These are phyloP conservation scores for Penicillium sp. DNA, from an alignment of 2,329 filamentous ascomycete species.

Conservation along the genomic window DNA sequence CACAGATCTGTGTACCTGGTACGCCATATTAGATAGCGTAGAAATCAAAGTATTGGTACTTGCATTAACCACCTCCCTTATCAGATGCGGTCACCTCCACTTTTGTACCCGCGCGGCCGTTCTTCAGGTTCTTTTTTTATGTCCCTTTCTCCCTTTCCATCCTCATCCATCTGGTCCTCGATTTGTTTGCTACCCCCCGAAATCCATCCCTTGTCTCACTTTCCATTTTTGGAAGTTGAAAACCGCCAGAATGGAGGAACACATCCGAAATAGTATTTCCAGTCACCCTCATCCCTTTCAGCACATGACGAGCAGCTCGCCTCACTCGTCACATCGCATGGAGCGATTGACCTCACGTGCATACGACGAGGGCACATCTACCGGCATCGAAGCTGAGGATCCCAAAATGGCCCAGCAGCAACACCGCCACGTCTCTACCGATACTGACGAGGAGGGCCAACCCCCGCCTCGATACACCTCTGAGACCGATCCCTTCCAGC, in stretches of 20 bases:
- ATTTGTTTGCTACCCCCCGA: background rate
- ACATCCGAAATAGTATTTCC: conserved; percentile 25
- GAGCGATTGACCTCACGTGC: conserved; percentile 19
- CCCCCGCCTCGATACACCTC: conserved; percentile 51
- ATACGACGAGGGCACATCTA: conserved; percentile 35
- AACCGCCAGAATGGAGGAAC: conserved; percentile 22
- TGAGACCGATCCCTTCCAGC: conserved; percentile 73
- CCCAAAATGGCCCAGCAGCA: conserved; percentile 13
- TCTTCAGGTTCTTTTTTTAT: background rate
- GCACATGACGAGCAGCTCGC: conserved; percentile 18
- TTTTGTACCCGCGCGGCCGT: background rate
- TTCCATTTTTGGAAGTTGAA: conserved; percentile 2
- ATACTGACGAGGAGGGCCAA: conserved; percentile 44
- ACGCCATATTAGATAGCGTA: too few species aligned
- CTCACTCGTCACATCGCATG: conserved; percentile 15
- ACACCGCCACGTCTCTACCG: conserved; percentile 22
- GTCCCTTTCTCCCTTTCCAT: background rate
- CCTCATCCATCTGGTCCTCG: conserved; percentile 3
- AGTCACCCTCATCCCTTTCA: conserved; percentile 25
- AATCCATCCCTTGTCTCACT: background rate
- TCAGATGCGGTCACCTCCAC: conserved; percentile 12
- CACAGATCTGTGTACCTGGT: too few species aligned
- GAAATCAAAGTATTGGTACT: too few species aligned
- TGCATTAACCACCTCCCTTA: background rate
- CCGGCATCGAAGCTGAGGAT: conserved; percentile 36